Percentiles rank a stretch among this genome's conserved stretches.
Conservation (phyloP, 2,329 filamentous ascomycete genomes). For the Claviceps citrina region DNA sequence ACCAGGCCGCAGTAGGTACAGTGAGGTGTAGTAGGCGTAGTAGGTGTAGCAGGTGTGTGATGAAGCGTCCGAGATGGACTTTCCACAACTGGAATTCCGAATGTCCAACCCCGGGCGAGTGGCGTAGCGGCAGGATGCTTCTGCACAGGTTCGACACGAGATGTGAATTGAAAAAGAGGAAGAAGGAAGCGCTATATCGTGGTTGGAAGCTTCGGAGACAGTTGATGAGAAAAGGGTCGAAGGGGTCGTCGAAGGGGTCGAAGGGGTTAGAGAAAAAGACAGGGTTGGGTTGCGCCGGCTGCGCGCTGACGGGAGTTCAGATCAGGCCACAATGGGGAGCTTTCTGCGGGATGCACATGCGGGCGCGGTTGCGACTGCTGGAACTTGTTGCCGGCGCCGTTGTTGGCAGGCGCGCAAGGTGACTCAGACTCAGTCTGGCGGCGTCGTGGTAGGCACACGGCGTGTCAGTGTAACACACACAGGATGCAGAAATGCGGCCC, state of each 20-base stretch:
- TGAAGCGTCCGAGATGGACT: neutral
- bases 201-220: neutral
- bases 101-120: neutral
- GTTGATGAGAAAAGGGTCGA: neutral
- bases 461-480: neutral
- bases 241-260: neutral
- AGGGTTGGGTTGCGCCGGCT: neutral
- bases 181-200: neutral
- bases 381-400: neutral
- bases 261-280: neutral
- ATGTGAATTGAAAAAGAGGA: neutral
- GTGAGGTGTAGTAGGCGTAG: too few species aligned
- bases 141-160: neutral
- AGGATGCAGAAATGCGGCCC: neutral
- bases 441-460: slow-evolving; percentile 1
- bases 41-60: too few species aligned
- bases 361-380: neutral
- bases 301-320: neutral
- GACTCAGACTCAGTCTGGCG: slow-evolving; percentile 1
- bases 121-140: neutral
- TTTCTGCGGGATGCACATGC: neutral
- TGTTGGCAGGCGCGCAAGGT: slow-evolving; percentile 1
- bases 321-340: neutral
- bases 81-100: neutral
- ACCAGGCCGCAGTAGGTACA: neutral